Evolutionary conservation across 2,329 filamentous ascomycete genomes (phyloP).

Genomic region (Nigrograna mackinnonii): DNA sequence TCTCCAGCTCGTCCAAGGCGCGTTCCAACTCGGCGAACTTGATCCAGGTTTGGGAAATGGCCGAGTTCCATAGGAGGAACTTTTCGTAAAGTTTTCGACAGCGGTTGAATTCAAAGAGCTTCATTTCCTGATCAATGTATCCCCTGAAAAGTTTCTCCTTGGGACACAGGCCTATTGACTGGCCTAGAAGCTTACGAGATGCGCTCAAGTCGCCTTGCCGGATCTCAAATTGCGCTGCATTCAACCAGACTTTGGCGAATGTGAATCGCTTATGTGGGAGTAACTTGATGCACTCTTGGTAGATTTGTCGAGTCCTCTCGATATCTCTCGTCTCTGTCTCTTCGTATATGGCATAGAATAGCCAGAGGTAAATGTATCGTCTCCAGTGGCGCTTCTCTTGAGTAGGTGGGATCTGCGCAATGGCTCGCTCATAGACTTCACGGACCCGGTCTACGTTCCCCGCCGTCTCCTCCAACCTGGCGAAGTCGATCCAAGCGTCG

Average conservation of each 20-base stretch:
- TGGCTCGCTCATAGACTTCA: slow-evolving; percentile 93
- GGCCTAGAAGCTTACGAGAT: slow-evolving; percentile 86
- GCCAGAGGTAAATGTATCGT: slow-evolving; percentile 95
- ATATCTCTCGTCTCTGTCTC: slow-evolving; percentile 82
- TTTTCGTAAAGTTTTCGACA: slow-evolving; percentile 94
- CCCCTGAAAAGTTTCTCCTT: slow-evolving; percentile 95
- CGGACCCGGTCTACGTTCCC: slow-evolving; percentile 82
- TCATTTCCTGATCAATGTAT: slow-evolving; percentile 90
- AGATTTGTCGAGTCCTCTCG: slow-evolving; percentile 83
- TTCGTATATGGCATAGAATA: slow-evolving; percentile 96
- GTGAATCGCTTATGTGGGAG: slow-evolving; percentile 97
- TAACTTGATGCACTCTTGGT: slow-evolving; percentile 82
- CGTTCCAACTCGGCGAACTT: slow-evolving; percentile 93
- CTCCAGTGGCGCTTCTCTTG: slow-evolving; percentile 98
- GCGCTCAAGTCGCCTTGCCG: slow-evolving; percentile 79
- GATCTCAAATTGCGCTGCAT: slow-evolving; percentile 92
- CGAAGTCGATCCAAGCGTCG: slow-evolving; percentile 96
- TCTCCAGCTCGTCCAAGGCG: slow-evolving; percentile 85
- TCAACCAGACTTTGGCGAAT: slow-evolving; percentile 93
- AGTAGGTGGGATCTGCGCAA: slow-evolving; percentile 91
- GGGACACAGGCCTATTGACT: slow-evolving; percentile 89
- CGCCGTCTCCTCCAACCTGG: slow-evolving; percentile 82
- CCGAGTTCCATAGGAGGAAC: slow-evolving; percentile 87
- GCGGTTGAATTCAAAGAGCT: slow-evolving; percentile 89
- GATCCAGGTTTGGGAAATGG: slow-evolving; percentile 94